Percentiles rank a stretch among this genome's conserved stretches.
Conservation (phyloP, 2,329 filamentous ascomycete genomes). For the Coccinonectria pachysandricola region DNA sequence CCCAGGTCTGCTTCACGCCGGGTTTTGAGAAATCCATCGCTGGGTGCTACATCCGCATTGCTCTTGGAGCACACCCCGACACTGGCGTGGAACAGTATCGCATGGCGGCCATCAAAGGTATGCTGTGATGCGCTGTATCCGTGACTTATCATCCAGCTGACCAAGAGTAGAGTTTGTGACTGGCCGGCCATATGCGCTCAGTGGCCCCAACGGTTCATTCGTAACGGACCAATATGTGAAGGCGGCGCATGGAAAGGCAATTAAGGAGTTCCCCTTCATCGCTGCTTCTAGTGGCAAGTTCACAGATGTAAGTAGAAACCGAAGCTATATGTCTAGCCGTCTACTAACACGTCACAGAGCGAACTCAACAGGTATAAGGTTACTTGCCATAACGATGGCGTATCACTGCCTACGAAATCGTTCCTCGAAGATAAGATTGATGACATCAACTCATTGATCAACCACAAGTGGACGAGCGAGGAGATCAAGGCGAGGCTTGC, state of each 20-base stretch:
- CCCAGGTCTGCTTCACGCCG: constrained; percentile 86
- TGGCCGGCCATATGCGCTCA: constrained; percentile 75
- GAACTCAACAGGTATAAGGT: constrained; percentile 78
- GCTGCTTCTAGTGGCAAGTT: constrained; percentile 78
- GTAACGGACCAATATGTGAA: constrained; percentile 78
- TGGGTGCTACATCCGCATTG: constrained; percentile 78
- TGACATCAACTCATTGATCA: constrained; percentile 70
- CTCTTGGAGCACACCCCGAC: constrained; percentile 65
- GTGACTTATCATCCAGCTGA: constrained; percentile 10
- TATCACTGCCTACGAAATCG: constrained; percentile 63
- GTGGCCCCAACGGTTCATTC: constrained; percentile 65
- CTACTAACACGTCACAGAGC: constrained; percentile 34
- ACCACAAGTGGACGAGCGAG: constrained; percentile 70
- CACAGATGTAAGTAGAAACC: constrained; percentile 54
- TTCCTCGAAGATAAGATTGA: constrained; percentile 61
- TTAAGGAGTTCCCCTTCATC: constrained; percentile 82
- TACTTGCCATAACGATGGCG: constrained; percentile 60
- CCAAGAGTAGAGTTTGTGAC: constrained; percentile 54
- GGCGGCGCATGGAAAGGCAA: constrained; percentile 71
- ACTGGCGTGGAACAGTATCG: constrained; percentile 72
- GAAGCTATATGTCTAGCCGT: not conserved
- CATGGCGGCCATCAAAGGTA: constrained; percentile 80
- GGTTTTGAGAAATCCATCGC: constrained; percentile 73
- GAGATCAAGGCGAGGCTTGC: constrained; percentile 74
- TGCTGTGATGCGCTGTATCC: constrained; percentile 5